phyloP scores from a whole-genome alignment of 2,329 filamentous ascomycete genomes.

The Didymosphaeria variabile region DNA sequence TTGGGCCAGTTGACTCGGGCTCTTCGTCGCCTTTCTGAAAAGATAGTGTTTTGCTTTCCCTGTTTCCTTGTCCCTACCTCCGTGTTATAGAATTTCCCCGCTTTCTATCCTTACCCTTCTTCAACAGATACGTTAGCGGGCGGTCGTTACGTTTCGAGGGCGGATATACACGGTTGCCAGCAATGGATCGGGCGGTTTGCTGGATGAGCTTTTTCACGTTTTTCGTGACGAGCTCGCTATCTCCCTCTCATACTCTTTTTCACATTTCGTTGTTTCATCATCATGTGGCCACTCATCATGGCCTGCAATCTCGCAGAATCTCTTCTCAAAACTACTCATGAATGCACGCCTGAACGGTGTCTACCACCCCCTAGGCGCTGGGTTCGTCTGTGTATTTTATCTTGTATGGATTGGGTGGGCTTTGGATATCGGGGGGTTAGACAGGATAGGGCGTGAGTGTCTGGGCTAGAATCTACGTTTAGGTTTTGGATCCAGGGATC shows the following conservation, averaged over 20 bases:
- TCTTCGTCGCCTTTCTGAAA: slow-evolving; percentile 32
- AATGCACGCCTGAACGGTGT: slow-evolving; percentile 14
- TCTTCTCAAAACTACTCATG: slow-evolving; percentile 15
- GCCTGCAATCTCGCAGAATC: slow-evolving; percentile 4
- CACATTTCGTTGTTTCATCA: slow-evolving; percentile 5
- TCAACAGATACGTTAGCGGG: slow-evolving; percentile 9
- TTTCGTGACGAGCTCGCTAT: background rate
- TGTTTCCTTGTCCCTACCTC: slow-evolving; percentile 21
- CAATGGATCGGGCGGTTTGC: slow-evolving; percentile 22
- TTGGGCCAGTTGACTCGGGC: slow-evolving; percentile 39
- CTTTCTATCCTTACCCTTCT: background rate
- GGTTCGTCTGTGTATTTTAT: slow-evolving; percentile 37
- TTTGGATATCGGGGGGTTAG: slow-evolving; percentile 18
- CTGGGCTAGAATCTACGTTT: background rate
- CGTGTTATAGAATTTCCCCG: slow-evolving; percentile 30
- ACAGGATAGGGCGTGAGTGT: slow-evolving; percentile 4
- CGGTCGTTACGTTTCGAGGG: slow-evolving; percentile 2
- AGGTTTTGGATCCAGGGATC: background rate
- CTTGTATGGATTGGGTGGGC: slow-evolving; percentile 20
- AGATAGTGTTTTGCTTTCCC: slow-evolving; percentile 33
- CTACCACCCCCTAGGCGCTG: slow-evolving; percentile 26
- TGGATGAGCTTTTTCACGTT: background rate
- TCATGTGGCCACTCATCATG: background rate
- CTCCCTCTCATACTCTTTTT: slow-evolving; percentile 6
- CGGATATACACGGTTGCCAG: slow-evolving; percentile 28